Percentiles rank a stretch among this genome's conserved stretches.
phyloP scores from a whole-genome alignment of 306 rosid genomes.

The Vigna hirtella region DNA sequence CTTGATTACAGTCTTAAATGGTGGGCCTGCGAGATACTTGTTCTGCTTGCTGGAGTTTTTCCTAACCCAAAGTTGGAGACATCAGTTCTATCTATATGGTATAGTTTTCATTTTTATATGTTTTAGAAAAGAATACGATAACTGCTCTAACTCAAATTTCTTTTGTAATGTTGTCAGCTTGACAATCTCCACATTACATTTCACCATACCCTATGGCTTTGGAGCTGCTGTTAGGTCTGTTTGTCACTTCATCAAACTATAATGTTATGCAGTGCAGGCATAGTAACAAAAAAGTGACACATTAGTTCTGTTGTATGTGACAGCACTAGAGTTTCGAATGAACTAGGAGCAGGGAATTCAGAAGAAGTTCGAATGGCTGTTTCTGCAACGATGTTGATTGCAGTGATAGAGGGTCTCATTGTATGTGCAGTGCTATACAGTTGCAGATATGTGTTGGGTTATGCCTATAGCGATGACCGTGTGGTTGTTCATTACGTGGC shows the following conservation, averaged over 20 bases:
- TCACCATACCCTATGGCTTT: conserved; percentile 64
- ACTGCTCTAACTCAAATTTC: background rate
- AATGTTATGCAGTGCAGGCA: background rate
- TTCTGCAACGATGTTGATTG: conserved; percentile 35
- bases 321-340: conserved; percentile 58
- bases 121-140: background rate
- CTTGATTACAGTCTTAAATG: conserved; percentile 58
- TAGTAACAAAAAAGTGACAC: conserved; percentile 20
- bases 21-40: conserved; percentile 73
- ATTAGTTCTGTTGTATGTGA: background rate
- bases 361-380: conserved; percentile 44
- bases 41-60: conserved; percentile 66
- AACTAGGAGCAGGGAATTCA: conserved; percentile 57
- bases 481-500: conserved; percentile 44
- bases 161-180: conserved; percentile 49
- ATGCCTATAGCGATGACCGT: conserved; percentile 49
- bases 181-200: conserved; percentile 68
- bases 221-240: conserved; percentile 71
- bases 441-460: conserved; percentile 46
- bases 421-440: conserved; percentile 35
- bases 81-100: conserved; percentile 78
- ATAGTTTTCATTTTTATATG: background rate
- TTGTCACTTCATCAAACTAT: background rate
- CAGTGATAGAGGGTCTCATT: conserved; percentile 43
- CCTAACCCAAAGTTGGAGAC: conserved; percentile 71